Evolutionary conservation across 768 basidiomycete genomes (phyloP), one percentile per base, ranked within the genome.

Genomic region (Coprinellus micaceus): DNA sequence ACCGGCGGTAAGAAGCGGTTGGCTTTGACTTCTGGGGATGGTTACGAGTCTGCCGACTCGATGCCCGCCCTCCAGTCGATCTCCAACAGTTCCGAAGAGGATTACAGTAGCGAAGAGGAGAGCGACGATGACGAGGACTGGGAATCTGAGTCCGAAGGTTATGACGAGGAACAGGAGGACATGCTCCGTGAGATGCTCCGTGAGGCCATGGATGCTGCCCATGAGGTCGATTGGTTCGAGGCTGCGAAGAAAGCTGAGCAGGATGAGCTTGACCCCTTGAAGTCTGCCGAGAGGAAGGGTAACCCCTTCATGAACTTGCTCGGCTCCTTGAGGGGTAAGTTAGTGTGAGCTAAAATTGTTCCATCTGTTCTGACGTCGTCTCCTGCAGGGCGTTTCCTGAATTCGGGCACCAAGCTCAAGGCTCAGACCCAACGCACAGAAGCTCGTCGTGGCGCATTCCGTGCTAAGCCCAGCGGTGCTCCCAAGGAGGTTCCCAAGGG

Each of bases 251-350:
- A 54, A 4, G 26, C 56, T 39, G 67, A 68, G 12, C 67, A 69
- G 13, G 65, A 67, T 15, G 73, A 74, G 6, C 73, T 78, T 3
- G 73, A 82, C 52, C 74, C 79, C 48, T 76, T 78, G 46, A 66
- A 74, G 39, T 67, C 74, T 12, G 81, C 84, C 22, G 78, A 81
- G 52, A 74, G 78, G 52, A 85, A 85, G 64, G 81, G 77, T 19
- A 94, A 93, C 64, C 88, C 89, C 0, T 91, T 94, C 67, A 67
- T 92, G 62, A 91, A 85, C 66, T 68, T 91, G 33, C 73, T 94
- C 60, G 85, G 85, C 33, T 85, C 87, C 13, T 67, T 93, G 56
- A 78, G 85, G 81, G 91, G 90, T 85, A 53, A 33, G 70, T 59
- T 37, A 19, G 29, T 45, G 43, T 22, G 19, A 36, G 5, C n/a